phyloP scores from a whole-genome alignment of 2,329 filamentous ascomycete genomes.

The Sarocladium kiliense region DNA sequence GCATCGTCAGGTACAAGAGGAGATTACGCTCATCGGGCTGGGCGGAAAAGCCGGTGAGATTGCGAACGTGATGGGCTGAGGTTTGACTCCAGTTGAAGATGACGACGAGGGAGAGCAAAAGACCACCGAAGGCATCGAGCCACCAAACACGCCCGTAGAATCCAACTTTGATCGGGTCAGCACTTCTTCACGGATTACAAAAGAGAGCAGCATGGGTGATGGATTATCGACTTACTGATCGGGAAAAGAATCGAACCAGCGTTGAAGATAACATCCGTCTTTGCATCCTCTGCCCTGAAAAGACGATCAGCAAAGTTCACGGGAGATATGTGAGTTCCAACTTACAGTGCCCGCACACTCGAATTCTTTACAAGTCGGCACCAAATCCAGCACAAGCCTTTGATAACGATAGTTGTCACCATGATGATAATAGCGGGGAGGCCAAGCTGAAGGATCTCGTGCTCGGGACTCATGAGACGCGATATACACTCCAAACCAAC shows the following conservation, averaged over 20 bases:
- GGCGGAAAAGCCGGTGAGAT: slow-evolving; percentile 73
- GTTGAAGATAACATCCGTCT: slow-evolving; percentile 85
- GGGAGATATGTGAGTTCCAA: slow-evolving; percentile 12
- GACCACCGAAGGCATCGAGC: slow-evolving; percentile 74
- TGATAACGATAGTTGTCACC: slow-evolving; percentile 75
- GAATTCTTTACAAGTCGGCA: slow-evolving; percentile 82
- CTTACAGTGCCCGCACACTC: slow-evolving; percentile 71
- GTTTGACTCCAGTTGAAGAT: slow-evolving; percentile 75
- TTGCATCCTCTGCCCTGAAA: slow-evolving; percentile 42
- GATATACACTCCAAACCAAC: slow-evolving; percentile 67
- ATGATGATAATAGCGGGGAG: slow-evolving; percentile 73
- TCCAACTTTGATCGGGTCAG: slow-evolving; percentile 47
- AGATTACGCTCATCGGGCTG: slow-evolving; percentile 79
- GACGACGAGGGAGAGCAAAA: slow-evolving; percentile 72
- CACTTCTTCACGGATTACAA: slow-evolving; percentile 10
- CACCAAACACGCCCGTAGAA: slow-evolving; percentile 77
- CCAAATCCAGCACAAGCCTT: slow-evolving; percentile 80
- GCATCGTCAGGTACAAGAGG: slow-evolving; percentile 85
- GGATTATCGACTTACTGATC: slow-evolving; percentile 42
- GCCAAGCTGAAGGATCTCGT: slow-evolving; percentile 66
- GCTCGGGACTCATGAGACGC: slow-evolving; percentile 56
- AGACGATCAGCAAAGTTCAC: background rate
- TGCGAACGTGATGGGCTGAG: slow-evolving; percentile 71
- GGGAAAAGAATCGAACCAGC: slow-evolving; percentile 84
- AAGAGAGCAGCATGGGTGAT: background rate